A percentile compares a stretch with the other conserved stretches of the same genome.
These are phyloP conservation scores for Bipolaris zeicola DNA, from an alignment of 2,329 filamentous ascomycete species.

Conservation along the genomic window DNA sequence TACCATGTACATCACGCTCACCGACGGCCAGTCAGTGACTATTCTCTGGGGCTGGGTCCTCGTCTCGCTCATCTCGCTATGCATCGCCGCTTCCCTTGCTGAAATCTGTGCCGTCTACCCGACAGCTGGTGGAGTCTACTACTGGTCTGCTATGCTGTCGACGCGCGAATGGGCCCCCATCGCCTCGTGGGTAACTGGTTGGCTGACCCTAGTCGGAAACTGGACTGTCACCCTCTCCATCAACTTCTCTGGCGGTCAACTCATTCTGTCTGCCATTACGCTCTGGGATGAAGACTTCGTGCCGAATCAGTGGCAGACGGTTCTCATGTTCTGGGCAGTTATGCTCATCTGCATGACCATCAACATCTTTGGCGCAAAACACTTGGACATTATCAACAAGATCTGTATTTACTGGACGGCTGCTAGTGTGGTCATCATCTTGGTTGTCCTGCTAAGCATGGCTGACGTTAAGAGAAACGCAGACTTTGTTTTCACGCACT, in stretches of 20 bases:
- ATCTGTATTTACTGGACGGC: slow-evolving; percentile 75
- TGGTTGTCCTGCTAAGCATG: slow-evolving; percentile 68
- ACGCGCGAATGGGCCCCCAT: slow-evolving; percentile 69
- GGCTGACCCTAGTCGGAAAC: slow-evolving; percentile 74
- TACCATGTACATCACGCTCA: slow-evolving; percentile 70
- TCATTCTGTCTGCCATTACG: slow-evolving; percentile 70
- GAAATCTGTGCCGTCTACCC: slow-evolving; percentile 79
- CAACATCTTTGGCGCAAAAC: slow-evolving; percentile 68
- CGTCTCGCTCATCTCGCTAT: slow-evolving; percentile 69
- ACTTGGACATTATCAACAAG: slow-evolving; percentile 72
- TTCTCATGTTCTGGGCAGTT: slow-evolving; percentile 74
- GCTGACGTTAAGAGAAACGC: slow-evolving; percentile 62
- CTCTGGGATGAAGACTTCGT: slow-evolving; percentile 73
- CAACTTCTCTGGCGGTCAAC: slow-evolving; percentile 69
- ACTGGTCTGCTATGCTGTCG: slow-evolving; percentile 70
- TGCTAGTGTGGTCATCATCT: slow-evolving; percentile 69
- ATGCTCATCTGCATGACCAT: slow-evolving; percentile 68
- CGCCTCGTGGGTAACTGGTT: slow-evolving; percentile 72
- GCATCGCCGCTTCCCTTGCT: slow-evolving; percentile 72
- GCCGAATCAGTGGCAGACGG: slow-evolving; percentile 70
- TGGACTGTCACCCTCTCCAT: slow-evolving; percentile 70
- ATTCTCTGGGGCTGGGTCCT: slow-evolving; percentile 73
- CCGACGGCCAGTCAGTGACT: slow-evolving; percentile 71
- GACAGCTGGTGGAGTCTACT: slow-evolving; percentile 76
- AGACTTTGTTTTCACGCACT: slow-evolving; percentile 71